phyloP scores from a whole-genome alignment of 2,329 filamentous ascomycete genomes.

The Colletotrichum navitas region DNA sequence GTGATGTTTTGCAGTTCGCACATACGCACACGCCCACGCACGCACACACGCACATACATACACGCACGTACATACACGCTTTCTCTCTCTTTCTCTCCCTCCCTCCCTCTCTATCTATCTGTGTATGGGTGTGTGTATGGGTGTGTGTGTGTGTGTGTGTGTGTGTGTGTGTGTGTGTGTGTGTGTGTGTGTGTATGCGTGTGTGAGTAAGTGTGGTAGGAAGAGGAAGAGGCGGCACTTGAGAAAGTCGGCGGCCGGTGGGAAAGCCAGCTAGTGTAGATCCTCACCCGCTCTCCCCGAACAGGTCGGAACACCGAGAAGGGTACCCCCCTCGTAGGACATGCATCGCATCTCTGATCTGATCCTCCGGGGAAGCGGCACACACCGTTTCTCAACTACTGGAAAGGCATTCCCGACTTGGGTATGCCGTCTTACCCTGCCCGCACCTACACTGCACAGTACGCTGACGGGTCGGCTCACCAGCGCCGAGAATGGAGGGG shows the following conservation, averaged over 20 bases:
- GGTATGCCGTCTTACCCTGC: conserved; percentile 12
- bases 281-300: conserved; percentile 28
- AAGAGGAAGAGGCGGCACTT: not conserved
- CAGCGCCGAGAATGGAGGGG: conserved; percentile 24
- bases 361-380: not conserved
- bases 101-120: no score
- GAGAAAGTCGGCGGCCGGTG: conserved; percentile 10
- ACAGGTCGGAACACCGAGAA: conserved; percentile 17
- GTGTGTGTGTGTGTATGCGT: not conserved
- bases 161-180: no score
- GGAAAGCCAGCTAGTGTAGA: conserved; percentile 17
- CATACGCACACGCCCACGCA: not conserved
- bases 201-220: not conserved
- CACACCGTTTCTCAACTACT: not conserved
- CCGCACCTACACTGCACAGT: not conserved
- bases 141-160: no score
- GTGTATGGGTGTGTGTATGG: no score
- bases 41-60: no score
- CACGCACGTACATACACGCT: not conserved
- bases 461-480: conserved; percentile 5
- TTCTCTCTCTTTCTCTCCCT: no score
- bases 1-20: conserved; percentile 3
- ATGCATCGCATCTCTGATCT: conserved; percentile 10
- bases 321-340: not conserved
- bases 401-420: not conserved